Base-by-base conservation (phyloP, 1,284 basidiomycete genomes). In the Cerrena zonata region DNA sequence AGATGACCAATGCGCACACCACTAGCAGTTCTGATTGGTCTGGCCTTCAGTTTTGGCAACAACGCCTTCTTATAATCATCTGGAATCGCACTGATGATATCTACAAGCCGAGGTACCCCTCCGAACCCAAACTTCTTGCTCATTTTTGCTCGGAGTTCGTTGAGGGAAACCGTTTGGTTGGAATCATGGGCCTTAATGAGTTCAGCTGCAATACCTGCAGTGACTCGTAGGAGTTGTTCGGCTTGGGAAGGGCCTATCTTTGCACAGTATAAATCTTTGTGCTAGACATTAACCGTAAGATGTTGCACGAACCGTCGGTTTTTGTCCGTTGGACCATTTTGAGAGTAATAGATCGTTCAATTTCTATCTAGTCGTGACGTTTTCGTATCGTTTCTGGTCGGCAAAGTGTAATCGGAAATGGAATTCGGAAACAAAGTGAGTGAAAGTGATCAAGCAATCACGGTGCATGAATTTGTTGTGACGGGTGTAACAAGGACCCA, bases 81-180 rank as follows among this genome's bases (percentile, higher is more conserved):
- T 2, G 96, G 96, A 48, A 99, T 96, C 24, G 96, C 95, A 56
- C 93, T 93, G 67, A 99, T 94, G 61, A 99, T 96, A 67, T 99
- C 96, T 41, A 98, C 95, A 25, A 99, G 78, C 45, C 95, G 73
- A 0, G 96, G 96, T 0, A 95, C 89, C 27, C 90, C 90, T 47
- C 86, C 84, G 62, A 86, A 90, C 10, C 82, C 84, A 67, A 87
- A 85, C 68, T 94, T 92, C 70, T 96, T 97, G 68, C 91, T 91
- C 65, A 95, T 82, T 60, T 85, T 86, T 40, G 88, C 77, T 37
- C 95, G 87, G 38, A 99, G 79, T 52, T 86, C 83, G 63, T 96
- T 97, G 51, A 99, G 76, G 10, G 93, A 94, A 38, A 94, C 86
- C 0, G 79, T 77, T 53, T 80, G 73, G 54, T 80, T 83, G 30